Evolutionary conservation across 805 yeast genomes (phyloP), one percentile per base, ranked within the genome.

Genomic region (Teunomyces tritomae): DNA sequence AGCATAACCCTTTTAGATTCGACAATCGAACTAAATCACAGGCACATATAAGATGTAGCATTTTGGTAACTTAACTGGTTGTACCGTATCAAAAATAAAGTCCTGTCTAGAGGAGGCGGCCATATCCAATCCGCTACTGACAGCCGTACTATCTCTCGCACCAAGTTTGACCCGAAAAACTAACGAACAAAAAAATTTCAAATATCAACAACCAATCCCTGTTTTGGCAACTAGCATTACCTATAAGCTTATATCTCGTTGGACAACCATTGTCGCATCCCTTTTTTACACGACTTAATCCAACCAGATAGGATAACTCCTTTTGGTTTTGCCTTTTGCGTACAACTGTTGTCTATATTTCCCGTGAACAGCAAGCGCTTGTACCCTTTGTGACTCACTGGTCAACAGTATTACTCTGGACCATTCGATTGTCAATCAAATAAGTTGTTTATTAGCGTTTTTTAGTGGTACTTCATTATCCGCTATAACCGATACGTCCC

Each of bases 111-210:
- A 29, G 36, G 30, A 24, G 16, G 11, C 44, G 46, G 33, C 29
- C 46, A 32, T 28, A 13, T 16, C 39, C 24, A 17, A 28, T 16
- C 39, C 28, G 29, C 40, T 26, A 11, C 14, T n/a, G 16, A 37
- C 29, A 26, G 29, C 28, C 29, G 29, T 37, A 29, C 17, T 37
- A 37, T 37, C 29, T 26, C 40, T 37, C 40, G 40, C 40, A 37
- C 40, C 40, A 24, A 26, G 16, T 13, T 24, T 16, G 40, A n/a
- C 27, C 40, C 28, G 40, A 37, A 37, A 37, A 37, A 37, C 40
- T 37, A 3, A 37, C 40, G 40, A 37, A 37, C 40, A 37, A 37
- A 37, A 36, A 37, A 37, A 37, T 37, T 37, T 37, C 40, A 37
- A 37, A 26, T 26, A 37, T 37, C 40, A 37, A 37, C 40, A 37